Percentiles rank a stretch among this genome's conserved stretches.
Evolutionary conservation across 2,329 filamentous ascomycete species (phyloP).

Genomic region (Sclerotinia trifoliorum): DNA sequence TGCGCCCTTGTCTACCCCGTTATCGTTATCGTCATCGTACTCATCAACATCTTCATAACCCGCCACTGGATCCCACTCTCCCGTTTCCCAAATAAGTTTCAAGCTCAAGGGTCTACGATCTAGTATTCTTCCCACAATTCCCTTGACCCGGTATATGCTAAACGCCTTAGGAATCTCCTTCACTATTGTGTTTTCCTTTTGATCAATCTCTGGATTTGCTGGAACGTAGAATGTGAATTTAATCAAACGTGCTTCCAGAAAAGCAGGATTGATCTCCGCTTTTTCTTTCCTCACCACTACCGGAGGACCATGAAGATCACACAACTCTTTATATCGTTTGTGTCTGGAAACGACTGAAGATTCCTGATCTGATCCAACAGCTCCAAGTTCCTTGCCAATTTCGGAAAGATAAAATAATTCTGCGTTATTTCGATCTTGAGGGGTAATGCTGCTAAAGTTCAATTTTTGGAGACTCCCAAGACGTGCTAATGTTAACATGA

Average conservation of each 20-base stretch:
- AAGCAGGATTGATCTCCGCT: constrained; percentile 67
- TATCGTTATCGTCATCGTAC: constrained; percentile 54
- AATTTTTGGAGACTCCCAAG: constrained; percentile 65
- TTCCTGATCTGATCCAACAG: constrained; percentile 54
- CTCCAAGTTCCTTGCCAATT: constrained; percentile 72
- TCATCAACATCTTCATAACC: constrained; percentile 59
- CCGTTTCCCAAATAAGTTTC: constrained; percentile 80
- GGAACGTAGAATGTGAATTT: constrained; percentile 54
- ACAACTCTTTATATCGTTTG: constrained; percentile 71
- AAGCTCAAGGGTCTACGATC: constrained; percentile 61
- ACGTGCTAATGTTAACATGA: constrained; percentile 83
- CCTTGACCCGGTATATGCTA: constrained; percentile 79
- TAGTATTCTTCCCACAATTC: constrained; percentile 72
- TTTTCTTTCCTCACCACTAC: constrained; percentile 52
- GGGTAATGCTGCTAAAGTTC: constrained; percentile 70
- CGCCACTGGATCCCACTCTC: constrained; percentile 80
- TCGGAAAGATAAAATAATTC: constrained; percentile 91
- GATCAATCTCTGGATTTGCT: constrained; percentile 24
- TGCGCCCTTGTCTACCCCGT: constrained; percentile 41
- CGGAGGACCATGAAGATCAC: constrained; percentile 72
- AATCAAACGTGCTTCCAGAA: constrained; percentile 76
- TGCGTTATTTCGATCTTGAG: constrained; percentile 77
- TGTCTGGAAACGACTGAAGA: constrained; percentile 60
- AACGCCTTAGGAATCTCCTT: constrained; percentile 68
- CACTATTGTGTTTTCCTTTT: constrained; percentile 28